Evolutionary conservation across 2,329 filamentous ascomycete species (phyloP), one percentile per base, ranked within the genome.

Genomic region (Cytospora piceicola): DNA sequence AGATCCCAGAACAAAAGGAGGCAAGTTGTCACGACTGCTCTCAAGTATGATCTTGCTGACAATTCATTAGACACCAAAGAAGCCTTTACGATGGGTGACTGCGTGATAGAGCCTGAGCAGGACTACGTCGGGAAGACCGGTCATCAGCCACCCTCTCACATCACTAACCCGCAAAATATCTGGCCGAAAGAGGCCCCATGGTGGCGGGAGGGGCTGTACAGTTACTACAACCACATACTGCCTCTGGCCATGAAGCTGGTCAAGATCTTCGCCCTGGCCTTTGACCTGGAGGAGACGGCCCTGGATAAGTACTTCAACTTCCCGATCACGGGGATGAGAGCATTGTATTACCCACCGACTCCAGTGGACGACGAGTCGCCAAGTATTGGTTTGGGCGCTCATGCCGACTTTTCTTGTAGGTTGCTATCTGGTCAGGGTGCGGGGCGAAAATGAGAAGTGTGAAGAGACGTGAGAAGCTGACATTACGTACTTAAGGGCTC

Each of bases 251-350:
- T 73, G 69, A 75, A 75, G 69, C 66, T 78, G 11, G 72, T 76
- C 46, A 71, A 70, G 46, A 69, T 74, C 55, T 74, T 80, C 42
- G 78, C 78, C 2, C 73, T 80, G 20, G 77, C 77, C 2, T 77
- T 80, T 55, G 71, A 72, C n/a, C 70, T 79, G 12, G 76, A 77
- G 0, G 77, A 80, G 69, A 68, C 64, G n/a, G 70, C 72, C 54
- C 77, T 80, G 67, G 77, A 79, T 67, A 17, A 70, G 42, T 72
- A 76, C 14, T 76, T 78, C 66, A 74, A 73, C 11, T 74, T 76
- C 46, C 79, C 79, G 27, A 78, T 79, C 71, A 78, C 78, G 42
- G 79, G 79, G 49, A 75, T 80, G 69, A 72, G 77, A 63, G 72
- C 75, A 9, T 72, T 79, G 3, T 77, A 80, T 67, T 80, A 80